Conservation (phyloP, 116 monocot species). For the Cymodocea nodosa region DNA sequence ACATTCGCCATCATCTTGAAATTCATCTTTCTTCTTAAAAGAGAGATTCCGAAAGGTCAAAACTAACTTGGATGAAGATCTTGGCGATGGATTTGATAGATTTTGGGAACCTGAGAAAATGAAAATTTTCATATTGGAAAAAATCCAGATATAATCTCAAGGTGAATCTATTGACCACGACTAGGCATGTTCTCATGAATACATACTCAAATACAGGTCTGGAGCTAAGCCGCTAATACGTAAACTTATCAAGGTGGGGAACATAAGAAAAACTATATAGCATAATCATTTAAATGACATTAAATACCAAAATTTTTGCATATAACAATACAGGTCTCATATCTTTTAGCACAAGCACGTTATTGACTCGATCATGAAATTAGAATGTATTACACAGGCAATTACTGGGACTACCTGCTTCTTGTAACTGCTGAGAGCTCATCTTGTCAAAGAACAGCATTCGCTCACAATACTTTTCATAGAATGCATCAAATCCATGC, state of each 20-base stretch:
- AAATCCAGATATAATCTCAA: not conserved
- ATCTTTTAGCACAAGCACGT: no score
- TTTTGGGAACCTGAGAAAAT: constrained; percentile 26
- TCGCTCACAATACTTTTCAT: constrained; percentile 61
- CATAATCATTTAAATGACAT: no score
- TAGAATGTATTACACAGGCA: no score
- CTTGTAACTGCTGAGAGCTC: constrained; percentile 38
- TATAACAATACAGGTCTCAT: no score
- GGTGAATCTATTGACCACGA: not conserved
- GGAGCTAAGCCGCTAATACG: no score
- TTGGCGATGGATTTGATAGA: constrained; percentile 40
- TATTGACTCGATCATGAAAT: no score
- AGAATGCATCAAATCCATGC: constrained; percentile 59
- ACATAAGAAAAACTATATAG: no score
- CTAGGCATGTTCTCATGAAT: no score
- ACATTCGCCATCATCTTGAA: constrained; percentile 35
- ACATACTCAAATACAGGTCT: no score
- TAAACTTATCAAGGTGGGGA: no score
- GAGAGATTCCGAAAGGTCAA: constrained; percentile 45
- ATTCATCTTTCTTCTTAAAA: constrained; percentile 52
- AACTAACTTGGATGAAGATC: constrained; percentile 38
- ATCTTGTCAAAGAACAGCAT: constrained; percentile 87
- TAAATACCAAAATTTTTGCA: no score
- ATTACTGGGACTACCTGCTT: constrained; percentile 45
- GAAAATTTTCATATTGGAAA: not conserved